phyloP scores from a whole-genome alignment of 768 basidiomycete genomes.

The Boletus rubropictus region DNA sequence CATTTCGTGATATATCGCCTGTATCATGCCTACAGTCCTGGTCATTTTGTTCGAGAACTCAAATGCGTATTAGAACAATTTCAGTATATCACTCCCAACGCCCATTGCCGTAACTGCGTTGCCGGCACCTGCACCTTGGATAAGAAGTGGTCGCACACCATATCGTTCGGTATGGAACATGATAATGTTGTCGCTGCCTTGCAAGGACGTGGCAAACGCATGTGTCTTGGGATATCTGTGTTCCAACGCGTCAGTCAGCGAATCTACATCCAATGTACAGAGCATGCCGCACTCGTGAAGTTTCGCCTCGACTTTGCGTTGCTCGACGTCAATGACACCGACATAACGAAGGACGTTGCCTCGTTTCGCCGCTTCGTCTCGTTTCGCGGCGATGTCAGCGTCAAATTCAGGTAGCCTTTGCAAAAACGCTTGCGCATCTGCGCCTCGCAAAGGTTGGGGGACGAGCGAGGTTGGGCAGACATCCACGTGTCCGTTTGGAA shows the following conservation, averaged over 20 bases:
- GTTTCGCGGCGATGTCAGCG: constrained; percentile 64
- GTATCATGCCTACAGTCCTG: constrained; percentile 3
- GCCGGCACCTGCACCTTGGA: constrained; percentile 97
- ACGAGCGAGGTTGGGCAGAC: constrained; percentile 84
- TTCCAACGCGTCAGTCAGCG: background rate
- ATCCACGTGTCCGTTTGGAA: constrained; percentile 74
- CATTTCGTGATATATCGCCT: background rate
- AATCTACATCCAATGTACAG: background rate
- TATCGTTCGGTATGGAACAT: constrained; percentile 96
- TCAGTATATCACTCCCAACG: constrained; percentile 83
- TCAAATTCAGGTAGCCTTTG: constrained; percentile 77
- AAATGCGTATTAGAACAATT: constrained; percentile 30
- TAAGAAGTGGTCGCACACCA: constrained; percentile 78
- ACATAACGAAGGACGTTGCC: constrained; percentile 90
- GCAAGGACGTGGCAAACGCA: constrained; percentile 92
- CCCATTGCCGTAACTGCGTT: constrained; percentile 99
- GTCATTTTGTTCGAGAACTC: background rate
- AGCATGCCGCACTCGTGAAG: constrained; percentile 65
- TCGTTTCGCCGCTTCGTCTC: constrained; percentile 71
- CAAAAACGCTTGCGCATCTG: constrained; percentile 82
- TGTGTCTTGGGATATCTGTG: constrained; percentile 83
- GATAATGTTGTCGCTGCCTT: constrained; percentile 96
- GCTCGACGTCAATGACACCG: constrained; percentile 83
- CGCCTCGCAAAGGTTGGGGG: constrained; percentile 62
- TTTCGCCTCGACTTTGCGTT: constrained; percentile 68